Base-by-base conservation (phyloP, 306 rosid genomes). In the Geum urbanum region DNA sequence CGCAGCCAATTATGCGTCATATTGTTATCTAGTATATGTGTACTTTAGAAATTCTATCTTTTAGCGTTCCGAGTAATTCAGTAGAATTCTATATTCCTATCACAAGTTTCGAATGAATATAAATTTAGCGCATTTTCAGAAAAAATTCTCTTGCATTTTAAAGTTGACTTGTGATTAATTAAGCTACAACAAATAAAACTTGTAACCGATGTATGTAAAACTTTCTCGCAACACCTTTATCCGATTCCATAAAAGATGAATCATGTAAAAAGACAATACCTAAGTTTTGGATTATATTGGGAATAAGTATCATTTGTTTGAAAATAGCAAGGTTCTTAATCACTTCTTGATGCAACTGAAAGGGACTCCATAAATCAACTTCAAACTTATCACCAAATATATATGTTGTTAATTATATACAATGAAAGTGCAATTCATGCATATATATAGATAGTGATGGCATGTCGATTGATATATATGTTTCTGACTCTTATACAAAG, bases 231-330 rank as follows among this genome's bases (percentile, higher is more conserved):
- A 53, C 8, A 32, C 45, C 24, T 48, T 63, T 40, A 6, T 19
- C 2, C 41, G 41, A 20, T 55, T 22, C 22, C 13, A 45, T 44
- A 6, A 27, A 27, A 49, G 53, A 46, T 20, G 71, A 22, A 32
- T 32, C 4, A 32, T 32, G 37, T 3, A 32, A 32, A 32, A 15
- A 55, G 78, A 45, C 53, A 62, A 13, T 18, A 43, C 55, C 73
- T n/a, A 71, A 49, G 67, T 77, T 72, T 65, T 65, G 73, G 56
- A 22, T 6, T 24, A 19, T 59, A n/a, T 39, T 72, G 20, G 68
- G 15, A 57, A 22, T n/a, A 16, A 61, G 53, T n/a, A 60, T 55
- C 22, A 2, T 12, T 72, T 60, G 79, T 40, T 67, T 49, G 0
- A 55, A 56, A 67, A 46, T 60, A 66, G 60, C 22, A 56, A 75